Evolutionary conservation across 768 basidiomycete species (phyloP).

Genomic region (Pisolithus albus): DNA sequence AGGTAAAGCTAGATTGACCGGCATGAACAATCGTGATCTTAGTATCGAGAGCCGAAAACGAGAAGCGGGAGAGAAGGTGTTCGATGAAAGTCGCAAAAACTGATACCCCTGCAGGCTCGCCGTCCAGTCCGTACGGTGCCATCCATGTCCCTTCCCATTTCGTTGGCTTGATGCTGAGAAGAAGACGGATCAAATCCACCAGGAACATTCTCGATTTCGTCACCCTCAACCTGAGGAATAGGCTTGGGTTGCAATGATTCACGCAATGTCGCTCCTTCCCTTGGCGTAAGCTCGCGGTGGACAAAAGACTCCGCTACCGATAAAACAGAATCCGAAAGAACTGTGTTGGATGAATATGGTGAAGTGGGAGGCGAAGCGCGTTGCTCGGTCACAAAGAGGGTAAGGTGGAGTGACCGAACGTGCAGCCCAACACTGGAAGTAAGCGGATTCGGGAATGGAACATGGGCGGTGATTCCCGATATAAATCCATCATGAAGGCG

Average conservation of each 20-base stretch:
- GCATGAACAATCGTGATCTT: slow-evolving; percentile 65
- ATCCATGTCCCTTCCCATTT: slow-evolving; percentile 26
- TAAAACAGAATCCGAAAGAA: slow-evolving; percentile 72
- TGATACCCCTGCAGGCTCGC: slow-evolving; percentile 69
- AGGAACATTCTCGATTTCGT: slow-evolving; percentile 45
- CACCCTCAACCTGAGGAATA: slow-evolving; percentile 20
- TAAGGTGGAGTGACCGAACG: slow-evolving; percentile 59
- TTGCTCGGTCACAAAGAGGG: slow-evolving; percentile 38
- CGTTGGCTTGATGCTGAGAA: slow-evolving; percentile 22
- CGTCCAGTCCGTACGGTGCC: slow-evolving; percentile 31
- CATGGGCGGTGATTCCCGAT: slow-evolving; percentile 64
- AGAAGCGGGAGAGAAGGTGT: slow-evolving; percentile 68
- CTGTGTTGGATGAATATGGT: slow-evolving; percentile 20
- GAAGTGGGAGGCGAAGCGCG: slow-evolving; percentile 6
- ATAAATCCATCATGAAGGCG: slow-evolving; percentile 65
- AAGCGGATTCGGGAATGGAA: slow-evolving; percentile 83
- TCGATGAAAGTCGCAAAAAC: slow-evolving; percentile 78
- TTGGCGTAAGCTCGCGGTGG: slow-evolving; percentile 67
- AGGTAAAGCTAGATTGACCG: slow-evolving; percentile 51
- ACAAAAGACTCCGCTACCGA: slow-evolving; percentile 85
- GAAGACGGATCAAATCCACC: slow-evolving; percentile 58
- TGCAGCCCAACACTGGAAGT: slow-evolving; percentile 67
- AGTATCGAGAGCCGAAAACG: slow-evolving; percentile 65
- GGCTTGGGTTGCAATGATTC: slow-evolving; percentile 55
- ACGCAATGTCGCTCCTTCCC: slow-evolving; percentile 65